Conservation (phyloP, 768 basidiomycete genomes). For the Coprinellus micaceus region DNA sequence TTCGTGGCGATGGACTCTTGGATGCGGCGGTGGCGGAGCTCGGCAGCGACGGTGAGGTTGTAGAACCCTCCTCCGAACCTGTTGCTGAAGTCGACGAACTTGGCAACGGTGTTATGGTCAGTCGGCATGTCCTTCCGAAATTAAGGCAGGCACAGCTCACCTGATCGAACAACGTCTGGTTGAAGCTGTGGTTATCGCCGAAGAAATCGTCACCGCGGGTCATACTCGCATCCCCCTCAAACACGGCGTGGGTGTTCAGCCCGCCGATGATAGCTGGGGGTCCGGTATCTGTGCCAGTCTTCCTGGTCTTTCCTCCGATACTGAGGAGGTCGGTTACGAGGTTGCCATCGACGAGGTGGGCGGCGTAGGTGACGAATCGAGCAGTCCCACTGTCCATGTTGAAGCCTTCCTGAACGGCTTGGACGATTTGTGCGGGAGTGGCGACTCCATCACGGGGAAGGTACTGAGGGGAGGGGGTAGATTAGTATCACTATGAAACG, state of each 20-base stretch:
- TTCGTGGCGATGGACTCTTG: slow-evolving; percentile 21
- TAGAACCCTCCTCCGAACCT: slow-evolving; percentile 19
- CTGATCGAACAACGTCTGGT: slow-evolving; percentile 20
- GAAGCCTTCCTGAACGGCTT: slow-evolving; percentile 18
- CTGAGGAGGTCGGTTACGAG: slow-evolving; percentile 16
- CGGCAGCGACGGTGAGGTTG: slow-evolving; percentile 15
- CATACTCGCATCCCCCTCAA: slow-evolving; percentile 13
- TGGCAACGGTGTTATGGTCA: not conserved
- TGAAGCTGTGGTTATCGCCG: slow-evolving; percentile 21
- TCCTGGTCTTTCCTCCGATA: slow-evolving; percentile 16
- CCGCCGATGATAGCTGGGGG: slow-evolving; percentile 18
- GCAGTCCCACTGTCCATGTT: slow-evolving; percentile 15
- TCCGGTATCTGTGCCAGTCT: slow-evolving; percentile 16
- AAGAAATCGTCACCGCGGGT: slow-evolving; percentile 15
- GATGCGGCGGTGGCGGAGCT: slow-evolving; percentile 16
- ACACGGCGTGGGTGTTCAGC: slow-evolving; percentile 16
- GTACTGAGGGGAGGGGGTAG: too few relatives aligned
- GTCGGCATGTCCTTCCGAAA: too few relatives aligned
- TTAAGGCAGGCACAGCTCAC: not conserved
- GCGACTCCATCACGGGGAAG: slow-evolving; percentile 15
- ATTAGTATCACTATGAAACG: too few relatives aligned
- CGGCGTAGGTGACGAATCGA: slow-evolving; percentile 14
- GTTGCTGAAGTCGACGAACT: slow-evolving; percentile 16
- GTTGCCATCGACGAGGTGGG: slow-evolving; percentile 17
- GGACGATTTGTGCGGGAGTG: slow-evolving; percentile 14